These are phyloP conservation scores for Thelonectria blattea DNA, from an alignment of 2,329 filamentous ascomycete genomes.

Conservation along the genomic window DNA sequence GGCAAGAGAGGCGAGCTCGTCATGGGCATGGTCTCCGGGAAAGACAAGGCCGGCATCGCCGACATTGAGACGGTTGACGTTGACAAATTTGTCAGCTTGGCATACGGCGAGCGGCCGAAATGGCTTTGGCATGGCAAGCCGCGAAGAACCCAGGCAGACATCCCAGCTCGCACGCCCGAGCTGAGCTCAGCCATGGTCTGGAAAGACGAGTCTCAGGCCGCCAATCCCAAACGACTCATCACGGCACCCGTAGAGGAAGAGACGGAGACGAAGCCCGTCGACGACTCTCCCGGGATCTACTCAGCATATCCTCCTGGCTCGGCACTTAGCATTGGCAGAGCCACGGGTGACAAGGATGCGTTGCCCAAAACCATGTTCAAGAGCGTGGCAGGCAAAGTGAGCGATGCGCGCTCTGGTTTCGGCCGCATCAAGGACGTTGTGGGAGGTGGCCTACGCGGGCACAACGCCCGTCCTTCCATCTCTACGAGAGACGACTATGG, in stretches of 20 bases:
- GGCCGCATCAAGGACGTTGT: slow-evolving; percentile 87
- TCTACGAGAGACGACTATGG: slow-evolving; percentile 57
- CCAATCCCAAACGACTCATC: slow-evolving; percentile 57
- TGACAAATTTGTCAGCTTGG: slow-evolving; percentile 78
- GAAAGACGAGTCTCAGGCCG: slow-evolving; percentile 53
- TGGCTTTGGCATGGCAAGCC: slow-evolving; percentile 96
- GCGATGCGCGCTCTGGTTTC: slow-evolving; percentile 81
- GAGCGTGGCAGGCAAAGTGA: slow-evolving; percentile 78
- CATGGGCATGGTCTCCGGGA: slow-evolving; percentile 88
- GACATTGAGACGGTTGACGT: slow-evolving; percentile 93
- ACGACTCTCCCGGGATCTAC: slow-evolving; percentile 54
- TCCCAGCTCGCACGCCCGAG: slow-evolving; percentile 56
- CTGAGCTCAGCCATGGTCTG: slow-evolving; percentile 57
- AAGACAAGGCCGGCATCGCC: slow-evolving; percentile 86
- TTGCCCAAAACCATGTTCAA: slow-evolving; percentile 74
- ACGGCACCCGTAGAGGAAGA: slow-evolving; percentile 61
- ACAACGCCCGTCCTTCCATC: slow-evolving; percentile 58
- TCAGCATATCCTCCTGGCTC: slow-evolving; percentile 53
- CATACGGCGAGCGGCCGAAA: slow-evolving; percentile 82
- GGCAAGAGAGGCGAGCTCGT: slow-evolving; percentile 95
- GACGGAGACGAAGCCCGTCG: slow-evolving; percentile 50
- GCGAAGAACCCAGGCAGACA: slow-evolving; percentile 63
- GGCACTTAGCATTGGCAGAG: slow-evolving; percentile 54
- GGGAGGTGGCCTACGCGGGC: slow-evolving; percentile 63
- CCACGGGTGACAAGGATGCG: slow-evolving; percentile 60